Evolutionary conservation across 495 filamentous ascomycete genomes (phyloP), one percentile per base, ranked within the genome.

Genomic region (Parathielavia appendiculata): DNA sequence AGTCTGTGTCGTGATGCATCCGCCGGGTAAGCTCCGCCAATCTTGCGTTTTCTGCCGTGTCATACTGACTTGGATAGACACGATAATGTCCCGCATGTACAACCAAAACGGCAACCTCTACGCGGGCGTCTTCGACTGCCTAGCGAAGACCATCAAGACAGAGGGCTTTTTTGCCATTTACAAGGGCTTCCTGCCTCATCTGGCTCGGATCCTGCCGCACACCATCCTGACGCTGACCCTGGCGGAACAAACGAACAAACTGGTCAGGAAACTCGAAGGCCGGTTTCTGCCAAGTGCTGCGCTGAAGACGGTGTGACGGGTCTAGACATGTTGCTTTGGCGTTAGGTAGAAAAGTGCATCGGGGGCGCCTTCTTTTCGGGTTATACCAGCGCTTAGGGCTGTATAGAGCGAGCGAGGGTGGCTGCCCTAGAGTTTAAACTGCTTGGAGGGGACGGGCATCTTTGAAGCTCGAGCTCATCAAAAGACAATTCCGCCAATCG

Each of bases 81-180:
- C 95, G 10, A 90, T 99, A 74, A 99, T 99, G 93, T 91, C 88
- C 51, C 86, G 93, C 36, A 87, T 99, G 81, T 99, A 99, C 76
- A 99, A 99, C 77, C 93, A 99, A 73, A 92, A 91, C 54, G 93
- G 93, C 32, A 96, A 97, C 69, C 83, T 97, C 5, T 99, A 99
- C 76, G 85, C 81, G 61, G 87, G 91, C 54, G 89, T 91, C 0
- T 90, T 93, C 58, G 93, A 99, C 74, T 99, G 93, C 71, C 71
- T 97, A 44, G 83, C 79, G 66, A 91, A 96, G 76, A 99, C 93
- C 0, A 79, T 99, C 63, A 83, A 83, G 67, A 96, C 90, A 0
- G 93, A 99, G 69, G 93, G 93, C 22, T 62, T 95, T 26, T 70
- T 97, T 32, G 93, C 93, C 56, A 92, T 99, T 49, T 99, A 99